Evolutionary conservation across 2,329 filamentous ascomycete species (phyloP), one percentile per base, ranked within the genome.

Genomic region (Microcyclosporella mali): DNA sequence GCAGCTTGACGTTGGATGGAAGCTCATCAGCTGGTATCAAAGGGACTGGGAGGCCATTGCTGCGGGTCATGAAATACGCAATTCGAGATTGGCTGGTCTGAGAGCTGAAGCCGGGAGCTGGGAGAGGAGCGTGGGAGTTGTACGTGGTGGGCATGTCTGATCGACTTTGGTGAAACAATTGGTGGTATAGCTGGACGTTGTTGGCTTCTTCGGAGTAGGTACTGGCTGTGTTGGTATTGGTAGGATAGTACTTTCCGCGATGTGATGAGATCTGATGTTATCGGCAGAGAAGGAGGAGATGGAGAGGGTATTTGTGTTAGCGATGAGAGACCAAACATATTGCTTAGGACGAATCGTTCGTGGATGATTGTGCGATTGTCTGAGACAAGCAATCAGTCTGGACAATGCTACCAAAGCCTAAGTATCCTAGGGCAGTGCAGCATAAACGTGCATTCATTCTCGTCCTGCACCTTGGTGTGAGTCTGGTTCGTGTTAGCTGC

Each of bases 11-110:
- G 0, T 52, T 52, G 38, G 49, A 46, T n/a, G 68, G 66, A 3
- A 72, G 58, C 50, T 70, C 67, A 40, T 72, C 69, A 4, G 59
- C 61, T 14, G 69, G 65, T 11, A 71, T 56, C 3, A 72, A 55
- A 4, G 69, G 68, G 0, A 70, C 60, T 37, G 65, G 54, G 7
- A 51, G 45, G 10, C 61, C 60, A 27, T 58, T 57, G 19, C 50
- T 51, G 17, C 67, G 66, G 36, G 64, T 54, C 41, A 71, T 62
- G 51, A 65, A 69, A 52, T 61, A 67, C 11, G 56, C 53, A 18
- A 62, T 49, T 4, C 52, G 50, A 16, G 53, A 49, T 19, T 49
- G 45, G 31, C 31, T 33, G 19, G 37, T 25, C 21, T 25, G 21
- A 9, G 21, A n/a, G 40, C 19, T 31, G 37, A 18, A 28, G 39